Base-by-base conservation (phyloP, 163 green algal species). In the Volvox carteri region DNA sequence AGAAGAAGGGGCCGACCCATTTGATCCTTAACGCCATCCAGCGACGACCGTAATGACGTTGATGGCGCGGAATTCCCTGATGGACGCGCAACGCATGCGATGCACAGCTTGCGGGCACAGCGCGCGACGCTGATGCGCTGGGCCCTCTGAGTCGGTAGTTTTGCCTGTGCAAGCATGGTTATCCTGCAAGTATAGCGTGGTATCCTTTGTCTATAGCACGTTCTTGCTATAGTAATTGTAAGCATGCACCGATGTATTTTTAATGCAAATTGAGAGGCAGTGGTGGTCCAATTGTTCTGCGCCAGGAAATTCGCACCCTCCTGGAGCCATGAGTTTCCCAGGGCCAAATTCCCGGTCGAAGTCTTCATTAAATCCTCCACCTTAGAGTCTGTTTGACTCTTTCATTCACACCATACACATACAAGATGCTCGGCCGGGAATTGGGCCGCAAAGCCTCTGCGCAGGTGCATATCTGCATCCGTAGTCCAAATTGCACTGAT, bases 381-480 rank as follows among this genome's bases (percentile, higher is more conserved):
- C 56, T 58, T 37, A 78, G 70, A 52, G 70, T 78, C 70, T 56
- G 14, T 30, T 37, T 37, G 70, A 78, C 70, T 78, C 70, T 80
- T 80, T 28, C 8, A 0, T 80, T 52, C 18, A 23, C 23, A 72
- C 4, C 30, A 72, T 11, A n/a, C 42, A 16, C 28, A 65, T 67
- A 33, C 54, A 87, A 75, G 19, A 86, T 86, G 78, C 58, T 88
- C 25, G 42, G 39, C 6, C 48, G 50, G 37, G 35, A 83, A 37
- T 33, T 81, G 30, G 83, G 83, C 70, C 83, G 83, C 68, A 88
- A 14, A 54, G 83, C 83, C 70, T 56, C 46, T 80, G 46, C 73
- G 23, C 73, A 80, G 73, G 73, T 80, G 73, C 12, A 56, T 37
- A 37, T 56, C 23, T 58, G n/a, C 60, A 39, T 72, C 23, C 11